Base-by-base conservation (phyloP, 1,284 basidiomycete genomes). In the Boletellus sp. region DNA sequence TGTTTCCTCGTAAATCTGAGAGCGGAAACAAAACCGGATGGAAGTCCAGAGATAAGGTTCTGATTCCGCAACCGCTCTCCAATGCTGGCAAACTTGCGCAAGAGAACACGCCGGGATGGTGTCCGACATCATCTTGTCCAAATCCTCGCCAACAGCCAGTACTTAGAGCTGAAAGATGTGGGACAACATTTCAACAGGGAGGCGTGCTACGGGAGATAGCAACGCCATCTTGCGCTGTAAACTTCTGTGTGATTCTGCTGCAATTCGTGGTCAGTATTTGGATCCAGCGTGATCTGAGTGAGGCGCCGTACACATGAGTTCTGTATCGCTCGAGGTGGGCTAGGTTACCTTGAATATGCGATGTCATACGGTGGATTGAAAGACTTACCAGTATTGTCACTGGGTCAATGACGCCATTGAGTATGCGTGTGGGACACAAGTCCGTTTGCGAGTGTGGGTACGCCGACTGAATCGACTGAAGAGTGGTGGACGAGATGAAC, bases 1-100 rank as follows among this genome's bases (percentile, higher is more conserved):
- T 19, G 48, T 19, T 18, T 61, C 55, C n/a, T 36, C 18, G 0
- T 45, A 47, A 3, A 16, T n/a, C 10, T 5, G 8, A 8, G 8
- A 51, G 8, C 42, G 38, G 21, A 63, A 59, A 33, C 50, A 28
- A 15, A 62, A n/a, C 6, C 39, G 36, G 24, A 65, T 46, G 32
- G 43, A 46, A 2, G 50, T 51, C 62, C 61, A 63, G 15, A 65
- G 56, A 5, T n/a, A 21, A 8, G 56, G 44, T 5, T 59, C 36
- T 13, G 52, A 59, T 24, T 54, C 52, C 3, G 19, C 47, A 2
- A 55, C 5, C 4, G 47, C 30, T 32, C 21, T 56, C 62, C 62
- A 64, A 22, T 18, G 30, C 4, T 8, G 47, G 42, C 60, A 63
- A 22, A 60, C 55, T 26, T 39, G 55, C 4, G 42, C 13, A 33